Evolutionary conservation across 2,329 filamentous ascomycete species (phyloP).

Genomic region (Cercospora zeae-maydis): DNA sequence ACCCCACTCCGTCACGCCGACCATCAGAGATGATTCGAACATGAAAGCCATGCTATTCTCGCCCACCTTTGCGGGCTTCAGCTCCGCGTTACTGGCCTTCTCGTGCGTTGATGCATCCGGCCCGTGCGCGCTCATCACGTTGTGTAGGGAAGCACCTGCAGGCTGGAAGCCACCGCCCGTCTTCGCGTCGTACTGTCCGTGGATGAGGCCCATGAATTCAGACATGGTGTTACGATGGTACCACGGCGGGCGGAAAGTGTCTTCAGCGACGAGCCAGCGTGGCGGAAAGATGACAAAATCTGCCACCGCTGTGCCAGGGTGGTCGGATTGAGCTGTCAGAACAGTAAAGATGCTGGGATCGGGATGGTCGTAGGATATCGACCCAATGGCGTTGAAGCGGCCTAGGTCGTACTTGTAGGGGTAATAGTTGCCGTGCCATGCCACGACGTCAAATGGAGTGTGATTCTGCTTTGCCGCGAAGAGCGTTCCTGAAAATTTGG

Average conservation of each 20-base stretch:
- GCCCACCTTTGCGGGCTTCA: slow-evolving; percentile 57
- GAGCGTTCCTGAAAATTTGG: slow-evolving; percentile 60
- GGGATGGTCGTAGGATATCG: slow-evolving; percentile 60
- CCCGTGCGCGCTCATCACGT: slow-evolving; percentile 46
- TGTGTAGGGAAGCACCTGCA: slow-evolving; percentile 55
- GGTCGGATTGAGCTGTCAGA: slow-evolving; percentile 58
- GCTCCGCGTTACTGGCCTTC: slow-evolving; percentile 54
- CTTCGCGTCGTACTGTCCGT: slow-evolving; percentile 59
- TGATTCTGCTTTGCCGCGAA: slow-evolving; percentile 61
- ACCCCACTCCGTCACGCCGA: slow-evolving; percentile 70
- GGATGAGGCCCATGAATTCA: slow-evolving; percentile 62
- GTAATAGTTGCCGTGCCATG: slow-evolving; percentile 68
- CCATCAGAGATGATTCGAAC: slow-evolving; percentile 67
- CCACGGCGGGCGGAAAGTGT: slow-evolving; percentile 69
- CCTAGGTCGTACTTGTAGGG: slow-evolving; percentile 57
- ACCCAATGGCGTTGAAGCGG: slow-evolving; percentile 57
- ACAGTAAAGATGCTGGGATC: slow-evolving; percentile 67
- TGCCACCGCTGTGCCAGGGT: slow-evolving; percentile 55
- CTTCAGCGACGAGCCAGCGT: slow-evolving; percentile 65
- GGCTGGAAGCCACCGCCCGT: slow-evolving; percentile 55
- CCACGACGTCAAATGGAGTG: slow-evolving; percentile 67
- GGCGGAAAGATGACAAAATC: slow-evolving; percentile 73
- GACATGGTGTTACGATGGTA: slow-evolving; percentile 68
- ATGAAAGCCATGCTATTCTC: slow-evolving; percentile 63
- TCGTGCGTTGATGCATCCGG: slow-evolving; percentile 58